These are phyloP conservation scores for Uncinocarpus reesii DNA, from an alignment of 2,329 filamentous ascomycete genomes.

Conservation along the genomic window DNA sequence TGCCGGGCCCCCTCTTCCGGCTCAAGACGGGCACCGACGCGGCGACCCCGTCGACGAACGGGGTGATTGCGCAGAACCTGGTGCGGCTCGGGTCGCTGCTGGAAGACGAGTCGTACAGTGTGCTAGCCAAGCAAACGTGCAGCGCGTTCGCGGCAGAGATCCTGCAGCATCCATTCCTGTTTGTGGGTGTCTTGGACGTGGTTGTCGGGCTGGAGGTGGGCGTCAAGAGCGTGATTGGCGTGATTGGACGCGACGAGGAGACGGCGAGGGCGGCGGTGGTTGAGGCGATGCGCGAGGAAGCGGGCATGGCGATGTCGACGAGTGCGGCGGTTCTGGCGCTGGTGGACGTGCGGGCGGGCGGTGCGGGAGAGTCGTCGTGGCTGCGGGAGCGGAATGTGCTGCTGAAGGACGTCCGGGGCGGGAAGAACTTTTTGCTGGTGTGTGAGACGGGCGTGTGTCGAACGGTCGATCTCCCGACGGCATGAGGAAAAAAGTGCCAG, in stretches of 20 bases:
- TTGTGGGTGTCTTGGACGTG: slow-evolving; percentile 64
- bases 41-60: slow-evolving; percentile 80
- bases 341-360: slow-evolving; percentile 24
- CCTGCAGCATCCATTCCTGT: slow-evolving; percentile 85
- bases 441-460: slow-evolving; percentile 32
- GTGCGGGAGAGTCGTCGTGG: slow-evolving; percentile 30
- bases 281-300: slow-evolving; percentile 28
- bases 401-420: slow-evolving; percentile 29
- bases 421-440: slow-evolving; percentile 32
- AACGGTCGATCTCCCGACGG: slow-evolving; percentile 25
- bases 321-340: slow-evolving; percentile 27
- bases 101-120: slow-evolving; percentile 52
- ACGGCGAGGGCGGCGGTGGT: slow-evolving; percentile 21
- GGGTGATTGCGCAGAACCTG: slow-evolving; percentile 75
- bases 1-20: slow-evolving; percentile 56
- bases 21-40: slow-evolving; percentile 95
- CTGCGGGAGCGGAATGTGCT: slow-evolving; percentile 30
- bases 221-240: slow-evolving; percentile 49
- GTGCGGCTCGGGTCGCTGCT: slow-evolving; percentile 65
- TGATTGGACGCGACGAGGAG: slow-evolving; percentile 38
- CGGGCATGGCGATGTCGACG: slow-evolving; percentile 26
- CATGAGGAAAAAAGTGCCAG: background rate
- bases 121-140: slow-evolving; percentile 61
- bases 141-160: slow-evolving; percentile 85
- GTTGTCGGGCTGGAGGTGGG: slow-evolving; percentile 68